Base-by-base conservation (phyloP, 768 basidiomycete genomes). In the Boletus reticulatus region DNA sequence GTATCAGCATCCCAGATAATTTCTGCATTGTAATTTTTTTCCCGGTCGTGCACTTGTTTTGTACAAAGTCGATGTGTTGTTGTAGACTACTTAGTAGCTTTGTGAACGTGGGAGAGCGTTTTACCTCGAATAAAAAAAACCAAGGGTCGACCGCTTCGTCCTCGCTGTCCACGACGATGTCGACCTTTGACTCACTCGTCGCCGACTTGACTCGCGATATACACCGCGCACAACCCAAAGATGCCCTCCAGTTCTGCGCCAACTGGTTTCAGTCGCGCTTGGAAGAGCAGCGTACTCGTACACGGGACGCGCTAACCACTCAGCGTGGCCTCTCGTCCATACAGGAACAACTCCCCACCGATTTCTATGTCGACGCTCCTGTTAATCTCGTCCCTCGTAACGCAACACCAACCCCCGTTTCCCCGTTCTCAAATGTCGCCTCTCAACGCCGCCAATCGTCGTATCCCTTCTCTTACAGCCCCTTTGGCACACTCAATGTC, bases 241-340 rank as follows among this genome's bases (percentile, higher is more conserved):
- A 98, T 67, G 84, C 88, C 5, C 85, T 97, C 44, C 96, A 98
- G 73, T 94, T 89, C 72, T 92, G 89, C 65, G 86, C 95, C 45
- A 93, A 87, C 65, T 98, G 94, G 94, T 98, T 98, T 74, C 90
- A 94, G 69, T 80, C 82, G 58, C 84, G 91, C 52, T 78, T 95
- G 48, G 89, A 93, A 60, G 89, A 93, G 67, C 93, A 95, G 67
- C 81, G 93, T 53, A 79, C 83, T 43, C 82, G 87, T 59, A 84
- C 82, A 22, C 80, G 92, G 60, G 84, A 90, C 75, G 71, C 80
- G 64, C 59, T 69, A 10, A 70, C 81, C 1, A 70, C 81, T 2
- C 81, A 79, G 48, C 81, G 81, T 47, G 71, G 78, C 39, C 72
- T 75, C 52, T 78, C 84, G 10, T 71, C 80, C 22, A 75, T 78